Base-by-base conservation (phyloP, 1,139 yeast species). In the Nakaseomyces delphensis region DNA sequence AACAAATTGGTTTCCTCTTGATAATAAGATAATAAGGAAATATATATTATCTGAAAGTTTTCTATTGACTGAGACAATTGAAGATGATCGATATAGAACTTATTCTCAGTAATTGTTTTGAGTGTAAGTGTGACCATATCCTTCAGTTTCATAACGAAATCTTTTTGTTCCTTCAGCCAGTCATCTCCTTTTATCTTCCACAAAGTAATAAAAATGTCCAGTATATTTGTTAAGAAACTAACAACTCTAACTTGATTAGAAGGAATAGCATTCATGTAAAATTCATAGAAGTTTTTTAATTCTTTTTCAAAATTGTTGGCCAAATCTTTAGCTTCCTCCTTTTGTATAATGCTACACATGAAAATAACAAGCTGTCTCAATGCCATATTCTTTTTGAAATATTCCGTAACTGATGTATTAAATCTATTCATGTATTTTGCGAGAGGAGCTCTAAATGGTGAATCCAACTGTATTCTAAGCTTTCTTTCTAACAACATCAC, bases 391-490 rank as follows among this genome's bases (percentile, higher is more conserved):
- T 74, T 74, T 39, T 75, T 66, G 64, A 84, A 87, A 57, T 80
- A 86, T 31, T 76, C 77, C 47, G 80, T 69, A 3, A 94, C 76
- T 50, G 89, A 84, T 24, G 73, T 76, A 2, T 94, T 77, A 62
- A 89, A 91, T 47, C 96, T 69, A 60, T 87, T 79, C 64, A 91
- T 69, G 56, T 84, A 93, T 57, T 83, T 83, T 3, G 95, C 91
- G 41, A 91, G 76, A 3, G 98, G 97, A n/a, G 70, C 73, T 51
- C 98, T 73, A 67, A 93, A 87, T 4, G 98, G 98, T 1, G 96
- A 86, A 41, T 71, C 73, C 46, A 84, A 85, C 52, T 84, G 87
- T 36, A 96, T 80, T 48, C 96, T 83, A 52, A 93, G 68, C 49
- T 81, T 81, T 1, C 81, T 80, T 62, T 93, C 99, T 54, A 91